These are phyloP conservation scores for Insectozyma bohioensis DNA, from an alignment of 1,139 yeast species.

Conservation along the genomic window DNA sequence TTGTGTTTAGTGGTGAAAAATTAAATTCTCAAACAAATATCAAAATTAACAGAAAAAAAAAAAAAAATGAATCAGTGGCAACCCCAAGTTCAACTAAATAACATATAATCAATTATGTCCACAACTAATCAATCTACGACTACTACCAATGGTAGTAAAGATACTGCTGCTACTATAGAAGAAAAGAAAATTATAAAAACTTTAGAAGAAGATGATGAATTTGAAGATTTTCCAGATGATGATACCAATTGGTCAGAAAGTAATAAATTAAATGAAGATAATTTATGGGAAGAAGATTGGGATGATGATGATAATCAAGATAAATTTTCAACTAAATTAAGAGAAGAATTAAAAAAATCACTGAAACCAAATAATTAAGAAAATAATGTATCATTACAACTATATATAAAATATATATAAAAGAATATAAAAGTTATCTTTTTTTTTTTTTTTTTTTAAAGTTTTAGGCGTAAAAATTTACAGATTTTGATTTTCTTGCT, in stretches of 20 bases:
- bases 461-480: conserved; percentile 79
- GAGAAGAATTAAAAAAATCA: conserved; percentile 40
- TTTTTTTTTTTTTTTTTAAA: too few species aligned
- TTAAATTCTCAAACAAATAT: too few species aligned
- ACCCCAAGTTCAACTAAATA: too few species aligned
- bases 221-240: conserved; percentile 92
- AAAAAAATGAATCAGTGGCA: too few species aligned
- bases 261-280: conserved; percentile 43
- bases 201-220: conserved; percentile 90
- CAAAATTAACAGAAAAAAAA: background rate
- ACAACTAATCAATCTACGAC: background rate
- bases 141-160: background rate
- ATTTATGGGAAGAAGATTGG: conserved; percentile 95
- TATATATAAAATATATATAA: conserved; percentile 1
- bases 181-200: conserved; percentile 51
- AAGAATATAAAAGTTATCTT: too few species aligned
- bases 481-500: conserved; percentile 93
- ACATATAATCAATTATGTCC: conserved; percentile 2
- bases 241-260: conserved; percentile 55
- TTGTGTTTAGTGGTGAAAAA: too few species aligned
- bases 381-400: too few species aligned
- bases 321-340: conserved; percentile 70
- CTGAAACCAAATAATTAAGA: conserved; percentile 10
- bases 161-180: conserved; percentile 18
- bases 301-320: conserved; percentile 90